These are phyloP conservation scores for Ceriops tagal DNA, from an alignment of 345 rosid species.

Conservation along the genomic window DNA sequence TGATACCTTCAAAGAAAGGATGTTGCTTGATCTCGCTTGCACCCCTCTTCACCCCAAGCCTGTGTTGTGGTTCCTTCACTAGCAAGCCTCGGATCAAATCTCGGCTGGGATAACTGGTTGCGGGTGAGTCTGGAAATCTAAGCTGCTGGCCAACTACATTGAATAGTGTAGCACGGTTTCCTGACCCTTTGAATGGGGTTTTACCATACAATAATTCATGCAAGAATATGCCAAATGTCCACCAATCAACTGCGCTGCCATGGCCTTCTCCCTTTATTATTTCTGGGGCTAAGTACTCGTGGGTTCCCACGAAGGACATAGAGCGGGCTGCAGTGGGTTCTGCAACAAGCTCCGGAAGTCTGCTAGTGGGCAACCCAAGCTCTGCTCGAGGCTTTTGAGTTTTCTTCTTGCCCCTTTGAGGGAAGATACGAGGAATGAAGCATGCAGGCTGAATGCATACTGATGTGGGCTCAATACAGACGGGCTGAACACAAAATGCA, in stretches of 20 bases:
- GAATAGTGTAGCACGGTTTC: constrained; percentile 86
- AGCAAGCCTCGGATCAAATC: constrained; percentile 79
- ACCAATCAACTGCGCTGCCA: constrained; percentile 98
- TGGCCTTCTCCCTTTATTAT: constrained; percentile 97
- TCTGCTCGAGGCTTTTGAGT: constrained; percentile 48
- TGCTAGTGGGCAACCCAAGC: constrained; percentile 41
- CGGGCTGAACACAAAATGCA: constrained; percentile 84
- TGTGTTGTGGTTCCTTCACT: constrained; percentile 87
- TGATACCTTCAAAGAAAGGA: constrained; percentile 92
- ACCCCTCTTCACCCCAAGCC: constrained; percentile 92
- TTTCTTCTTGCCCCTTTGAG: constrained; percentile 81
- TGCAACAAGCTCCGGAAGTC: constrained; percentile 87
- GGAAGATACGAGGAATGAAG: constrained; percentile 75
- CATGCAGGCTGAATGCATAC: constrained; percentile 87
- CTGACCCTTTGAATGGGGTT: constrained; percentile 94
- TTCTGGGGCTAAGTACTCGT: constrained; percentile 95
- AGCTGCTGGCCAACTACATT: constrained; percentile 94
- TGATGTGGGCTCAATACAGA: constrained; percentile 83
- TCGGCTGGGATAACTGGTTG: constrained; percentile 80
- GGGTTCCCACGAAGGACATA: constrained; percentile 99
- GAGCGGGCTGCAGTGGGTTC: constrained; percentile 94
- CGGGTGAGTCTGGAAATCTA: constrained; percentile 82
- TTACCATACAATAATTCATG: constrained; percentile 85
- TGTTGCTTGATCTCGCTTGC: constrained; percentile 98
- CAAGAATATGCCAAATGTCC: constrained; percentile 96